Percentiles rank a stretch among this genome's conserved stretches.
These are phyloP conservation scores for Scenedesmus sp. DNA, from an alignment of 163 green algal species.

Conservation along the genomic window DNA sequence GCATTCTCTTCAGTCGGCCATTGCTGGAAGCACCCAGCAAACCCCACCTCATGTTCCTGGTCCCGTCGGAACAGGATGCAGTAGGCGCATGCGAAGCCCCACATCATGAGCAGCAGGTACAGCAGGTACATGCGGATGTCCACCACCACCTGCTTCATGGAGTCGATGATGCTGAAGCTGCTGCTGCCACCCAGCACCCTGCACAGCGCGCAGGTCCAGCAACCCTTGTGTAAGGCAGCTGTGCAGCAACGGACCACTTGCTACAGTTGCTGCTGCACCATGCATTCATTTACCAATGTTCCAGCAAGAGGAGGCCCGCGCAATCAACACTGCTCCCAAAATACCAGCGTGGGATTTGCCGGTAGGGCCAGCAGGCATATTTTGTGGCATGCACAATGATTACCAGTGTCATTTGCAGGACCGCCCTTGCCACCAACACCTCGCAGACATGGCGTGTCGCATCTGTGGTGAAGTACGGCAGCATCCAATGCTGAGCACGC, in stretches of 20 bases:
- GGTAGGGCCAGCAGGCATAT: too few relatives aligned
- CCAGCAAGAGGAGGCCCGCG: too few relatives aligned
- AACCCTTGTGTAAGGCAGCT: too few relatives aligned
- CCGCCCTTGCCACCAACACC: too few relatives aligned
- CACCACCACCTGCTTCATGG: slow-evolving; percentile 48
- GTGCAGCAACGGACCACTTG: too few relatives aligned
- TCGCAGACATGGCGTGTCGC: too few relatives aligned
- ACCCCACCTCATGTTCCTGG: slow-evolving; percentile 41
- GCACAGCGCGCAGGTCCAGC: background rate
- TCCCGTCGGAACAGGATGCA: slow-evolving; percentile 52
- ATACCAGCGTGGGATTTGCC: too few relatives aligned
- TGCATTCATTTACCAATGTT: too few relatives aligned
- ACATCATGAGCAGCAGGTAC: slow-evolving; percentile 66
- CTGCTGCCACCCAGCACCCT: slow-evolving; percentile 53
- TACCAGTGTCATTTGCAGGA: too few relatives aligned
- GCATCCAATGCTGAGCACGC: slow-evolving; percentile 49
- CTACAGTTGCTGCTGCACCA: too few relatives aligned
- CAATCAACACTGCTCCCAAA: too few relatives aligned
- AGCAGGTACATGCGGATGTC: slow-evolving; percentile 56
- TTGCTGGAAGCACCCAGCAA: background rate
- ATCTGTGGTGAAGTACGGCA: slow-evolving; percentile 61
- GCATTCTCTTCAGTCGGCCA: background rate
- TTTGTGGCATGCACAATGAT: too few relatives aligned
- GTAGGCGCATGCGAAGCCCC: slow-evolving; percentile 59
- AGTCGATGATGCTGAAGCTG: slow-evolving; percentile 51